Evolutionary conservation across 2,329 filamentous ascomycete species (phyloP).

Genomic region (Ilyonectria destructans): DNA sequence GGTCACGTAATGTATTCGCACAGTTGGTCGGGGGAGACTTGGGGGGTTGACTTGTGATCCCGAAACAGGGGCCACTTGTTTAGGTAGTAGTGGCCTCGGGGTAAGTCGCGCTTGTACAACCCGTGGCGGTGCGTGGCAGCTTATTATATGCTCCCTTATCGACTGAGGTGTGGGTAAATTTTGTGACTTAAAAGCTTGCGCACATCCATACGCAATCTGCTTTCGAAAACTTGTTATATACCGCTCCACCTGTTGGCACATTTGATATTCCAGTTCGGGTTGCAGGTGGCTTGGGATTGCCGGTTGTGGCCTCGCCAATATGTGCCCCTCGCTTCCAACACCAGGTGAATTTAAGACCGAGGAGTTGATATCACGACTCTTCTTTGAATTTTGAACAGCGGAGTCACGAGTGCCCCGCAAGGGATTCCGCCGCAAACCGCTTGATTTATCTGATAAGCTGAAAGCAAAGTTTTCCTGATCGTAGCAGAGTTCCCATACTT

Average conservation of each 20-base stretch:
- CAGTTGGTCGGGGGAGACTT: too few species aligned
- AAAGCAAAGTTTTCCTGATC: constrained; percentile 12
- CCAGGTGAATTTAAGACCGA: background rate
- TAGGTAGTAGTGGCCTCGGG: background rate
- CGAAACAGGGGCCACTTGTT: background rate
- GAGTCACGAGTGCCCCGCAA: constrained; percentile 10
- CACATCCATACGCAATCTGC: background rate
- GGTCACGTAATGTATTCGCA: background rate
- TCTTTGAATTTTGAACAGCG: constrained; percentile 7
- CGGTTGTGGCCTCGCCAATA: background rate
- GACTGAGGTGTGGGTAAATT: background rate
- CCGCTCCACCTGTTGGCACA: background rate
- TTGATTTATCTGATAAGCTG: constrained; percentile 11
- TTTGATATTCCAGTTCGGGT: background rate
- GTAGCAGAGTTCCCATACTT: background rate
- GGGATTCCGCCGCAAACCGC: constrained; percentile 7
- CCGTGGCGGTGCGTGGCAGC: background rate
- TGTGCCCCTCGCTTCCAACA: background rate
- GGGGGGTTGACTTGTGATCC: too few species aligned
- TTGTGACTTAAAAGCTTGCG: background rate
- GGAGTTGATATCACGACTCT: constrained; percentile 4
- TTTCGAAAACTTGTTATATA: background rate
- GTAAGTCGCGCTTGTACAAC: background rate
- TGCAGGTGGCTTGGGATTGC: background rate
- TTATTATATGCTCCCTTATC: background rate